Evolutionary conservation across 1,284 basidiomycete species (phyloP).

Genomic region (Trichosporon sp.): DNA sequence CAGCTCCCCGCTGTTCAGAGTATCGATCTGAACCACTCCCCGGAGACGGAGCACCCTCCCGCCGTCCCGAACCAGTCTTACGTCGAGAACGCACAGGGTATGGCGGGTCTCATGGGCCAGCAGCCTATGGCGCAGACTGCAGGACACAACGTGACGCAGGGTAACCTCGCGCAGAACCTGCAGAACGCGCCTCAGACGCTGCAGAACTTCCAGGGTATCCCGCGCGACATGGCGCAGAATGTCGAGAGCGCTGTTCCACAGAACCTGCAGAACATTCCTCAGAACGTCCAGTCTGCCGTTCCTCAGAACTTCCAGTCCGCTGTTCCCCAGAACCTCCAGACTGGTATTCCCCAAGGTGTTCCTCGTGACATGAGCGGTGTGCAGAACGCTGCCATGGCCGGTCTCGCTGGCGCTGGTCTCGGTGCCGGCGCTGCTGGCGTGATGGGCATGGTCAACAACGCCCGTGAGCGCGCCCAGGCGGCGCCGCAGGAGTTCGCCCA

Average conservation of each 20-base stretch:
- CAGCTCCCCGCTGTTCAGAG: slow-evolving; percentile 10
- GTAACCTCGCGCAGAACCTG: slow-evolving; percentile 1
- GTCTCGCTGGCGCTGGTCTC: slow-evolving; percentile 8
- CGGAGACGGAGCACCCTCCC: neutral
- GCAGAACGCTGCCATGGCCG: neutral
- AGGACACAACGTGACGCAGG: neutral
- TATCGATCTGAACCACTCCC: slow-evolving; percentile 15
- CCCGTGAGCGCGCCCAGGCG: slow-evolving; percentile 1
- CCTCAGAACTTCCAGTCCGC: neutral
- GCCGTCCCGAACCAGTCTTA: slow-evolving; percentile 1
- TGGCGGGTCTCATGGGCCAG: neutral
- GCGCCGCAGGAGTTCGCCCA: neutral
- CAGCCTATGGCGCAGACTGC: neutral
- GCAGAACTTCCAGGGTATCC: slow-evolving; percentile 1
- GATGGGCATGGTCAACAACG: neutral
- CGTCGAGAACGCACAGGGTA: neutral
- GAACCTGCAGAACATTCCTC: neutral
- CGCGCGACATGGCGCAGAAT: neutral
- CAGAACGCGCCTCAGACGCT: neutral
- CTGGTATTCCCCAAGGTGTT: neutral
- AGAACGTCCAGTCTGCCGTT: neutral
- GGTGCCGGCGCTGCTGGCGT: slow-evolving; percentile 19
- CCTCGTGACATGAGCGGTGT: neutral
- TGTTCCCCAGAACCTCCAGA: neutral
- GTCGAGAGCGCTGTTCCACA: neutral